These are phyloP conservation scores for Pleurotus eryngii DNA, from an alignment of 768 basidiomycete species.

Conservation along the genomic window DNA sequence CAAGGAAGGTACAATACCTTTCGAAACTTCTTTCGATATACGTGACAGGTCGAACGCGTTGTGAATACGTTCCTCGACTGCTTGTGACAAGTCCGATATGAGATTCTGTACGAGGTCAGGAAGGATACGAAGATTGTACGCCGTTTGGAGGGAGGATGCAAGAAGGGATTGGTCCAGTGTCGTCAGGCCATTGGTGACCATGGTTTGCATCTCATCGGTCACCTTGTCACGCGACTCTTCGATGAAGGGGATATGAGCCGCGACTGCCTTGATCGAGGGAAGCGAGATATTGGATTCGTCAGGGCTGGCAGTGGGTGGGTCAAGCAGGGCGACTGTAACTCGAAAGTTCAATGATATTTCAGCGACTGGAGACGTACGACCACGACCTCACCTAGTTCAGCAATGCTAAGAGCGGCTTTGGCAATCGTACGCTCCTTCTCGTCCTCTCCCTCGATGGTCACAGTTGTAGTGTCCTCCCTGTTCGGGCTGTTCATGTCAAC, in stretches of 20 bases:
- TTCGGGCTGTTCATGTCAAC: constrained; percentile 48
- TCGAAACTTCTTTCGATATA: constrained; percentile 83
- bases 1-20: constrained; percentile 46
- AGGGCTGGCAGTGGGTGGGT: constrained; percentile 18
- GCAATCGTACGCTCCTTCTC: constrained; percentile 86
- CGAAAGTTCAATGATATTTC: background rate
- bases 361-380: constrained; percentile 22
- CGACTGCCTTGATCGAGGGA: constrained; percentile 69
- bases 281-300: constrained; percentile 46
- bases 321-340: constrained; percentile 46
- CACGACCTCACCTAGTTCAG: constrained; percentile 71
- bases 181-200: constrained; percentile 78
- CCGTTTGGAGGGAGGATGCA: constrained; percentile 92
- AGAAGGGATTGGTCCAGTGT: constrained; percentile 84
- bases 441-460: constrained; percentile 68
- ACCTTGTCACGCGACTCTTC: constrained; percentile 69
- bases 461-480: constrained; percentile 14
- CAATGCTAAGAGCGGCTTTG: constrained; percentile 92
- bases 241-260: constrained; percentile 66
- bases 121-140: constrained; percentile 85
- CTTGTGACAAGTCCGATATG: constrained; percentile 74
- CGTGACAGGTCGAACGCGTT: constrained; percentile 82
- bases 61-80: constrained; percentile 78
- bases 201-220: constrained; percentile 84
- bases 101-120: constrained; percentile 81